Evolutionary conservation across 2,329 filamentous ascomycete genomes (phyloP).

Genomic region (Trichoderma brevicompactum): DNA sequence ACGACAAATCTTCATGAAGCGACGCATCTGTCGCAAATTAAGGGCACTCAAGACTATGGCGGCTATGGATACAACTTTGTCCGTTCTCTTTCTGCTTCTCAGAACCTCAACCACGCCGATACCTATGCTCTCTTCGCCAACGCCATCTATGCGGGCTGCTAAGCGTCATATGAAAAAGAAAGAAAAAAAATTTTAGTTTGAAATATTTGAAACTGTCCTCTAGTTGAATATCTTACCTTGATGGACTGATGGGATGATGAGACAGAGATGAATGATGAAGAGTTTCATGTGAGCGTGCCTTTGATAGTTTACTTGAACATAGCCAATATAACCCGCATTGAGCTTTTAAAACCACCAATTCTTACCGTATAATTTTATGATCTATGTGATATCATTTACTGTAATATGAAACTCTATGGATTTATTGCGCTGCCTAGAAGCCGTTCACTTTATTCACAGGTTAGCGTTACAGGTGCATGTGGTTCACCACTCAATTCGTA

Average conservation of each 20-base stretch:
- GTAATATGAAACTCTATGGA: too few relatives aligned
- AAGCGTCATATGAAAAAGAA: constrained; percentile 18
- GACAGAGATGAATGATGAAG: constrained; percentile 5
- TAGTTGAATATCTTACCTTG: background rate
- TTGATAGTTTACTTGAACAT: background rate
- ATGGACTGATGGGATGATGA: background rate
- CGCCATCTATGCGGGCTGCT: constrained; percentile 48
- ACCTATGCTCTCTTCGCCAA: constrained; percentile 52
- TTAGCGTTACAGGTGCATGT: too few relatives aligned
- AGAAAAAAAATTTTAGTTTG: background rate
- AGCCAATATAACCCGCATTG: background rate
- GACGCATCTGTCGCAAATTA: constrained; percentile 62
- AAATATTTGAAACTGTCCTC: background rate
- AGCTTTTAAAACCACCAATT: too few relatives aligned
- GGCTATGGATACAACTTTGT: constrained; percentile 62
- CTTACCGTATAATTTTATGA: too few relatives aligned
- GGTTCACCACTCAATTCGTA: too few relatives aligned
- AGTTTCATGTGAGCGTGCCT: background rate
- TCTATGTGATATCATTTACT: too few relatives aligned
- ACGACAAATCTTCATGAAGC: constrained; percentile 69
- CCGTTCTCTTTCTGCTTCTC: constrained; percentile 47
- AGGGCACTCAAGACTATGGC: constrained; percentile 62
- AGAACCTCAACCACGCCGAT: constrained; percentile 68
- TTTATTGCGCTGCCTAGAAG: too few relatives aligned
- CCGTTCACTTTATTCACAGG: too few relatives aligned